phyloP scores from a whole-genome alignment of 2,329 filamentous ascomycete genomes.

The Hymenoscyphus fructigenus region DNA sequence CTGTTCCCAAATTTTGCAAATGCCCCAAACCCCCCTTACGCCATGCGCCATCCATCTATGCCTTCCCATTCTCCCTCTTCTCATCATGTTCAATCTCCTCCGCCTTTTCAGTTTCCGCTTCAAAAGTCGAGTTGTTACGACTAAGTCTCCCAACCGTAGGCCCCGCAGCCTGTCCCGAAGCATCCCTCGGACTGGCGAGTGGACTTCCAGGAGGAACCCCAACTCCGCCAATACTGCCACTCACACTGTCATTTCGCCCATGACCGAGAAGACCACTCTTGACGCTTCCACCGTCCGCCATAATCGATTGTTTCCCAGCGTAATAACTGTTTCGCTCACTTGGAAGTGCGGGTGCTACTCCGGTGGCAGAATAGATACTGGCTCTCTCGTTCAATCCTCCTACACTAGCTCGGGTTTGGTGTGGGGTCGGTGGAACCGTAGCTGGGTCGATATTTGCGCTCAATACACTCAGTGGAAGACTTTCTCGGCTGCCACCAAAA shows the following conservation, averaged over 20 bases:
- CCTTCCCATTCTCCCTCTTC: constrained; percentile 17
- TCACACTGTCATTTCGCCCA: constrained; percentile 77
- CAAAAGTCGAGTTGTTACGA: constrained; percentile 34
- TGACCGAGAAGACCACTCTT: constrained; percentile 77
- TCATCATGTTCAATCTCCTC: constrained; percentile 19
- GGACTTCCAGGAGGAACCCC: constrained; percentile 52
- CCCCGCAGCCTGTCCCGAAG: constrained; percentile 12
- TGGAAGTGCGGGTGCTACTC: constrained; percentile 61
- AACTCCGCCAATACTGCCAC: constrained; percentile 67
- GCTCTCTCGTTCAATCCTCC: constrained; percentile 59
- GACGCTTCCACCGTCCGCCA: constrained; percentile 71
- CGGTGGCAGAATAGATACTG: constrained; percentile 78
- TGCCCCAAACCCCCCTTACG: neutral
- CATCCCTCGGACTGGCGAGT: constrained; percentile 56
- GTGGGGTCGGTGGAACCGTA: constrained; percentile 50
- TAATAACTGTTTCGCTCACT: constrained; percentile 84
- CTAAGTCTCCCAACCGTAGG: constrained; percentile 29
- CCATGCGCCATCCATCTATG: constrained; percentile 8
- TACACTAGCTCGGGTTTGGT: constrained; percentile 48
- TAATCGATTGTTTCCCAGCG: constrained; percentile 51
- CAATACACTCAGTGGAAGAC: constrained; percentile 73
- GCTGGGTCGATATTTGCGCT: constrained; percentile 64
- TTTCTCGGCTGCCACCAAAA: constrained; percentile 79
- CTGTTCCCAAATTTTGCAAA: neutral
- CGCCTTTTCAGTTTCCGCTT: constrained; percentile 23